phyloP scores from a whole-genome alignment of 1,284 basidiomycete genomes.

The Pseudozyma sp. region DNA sequence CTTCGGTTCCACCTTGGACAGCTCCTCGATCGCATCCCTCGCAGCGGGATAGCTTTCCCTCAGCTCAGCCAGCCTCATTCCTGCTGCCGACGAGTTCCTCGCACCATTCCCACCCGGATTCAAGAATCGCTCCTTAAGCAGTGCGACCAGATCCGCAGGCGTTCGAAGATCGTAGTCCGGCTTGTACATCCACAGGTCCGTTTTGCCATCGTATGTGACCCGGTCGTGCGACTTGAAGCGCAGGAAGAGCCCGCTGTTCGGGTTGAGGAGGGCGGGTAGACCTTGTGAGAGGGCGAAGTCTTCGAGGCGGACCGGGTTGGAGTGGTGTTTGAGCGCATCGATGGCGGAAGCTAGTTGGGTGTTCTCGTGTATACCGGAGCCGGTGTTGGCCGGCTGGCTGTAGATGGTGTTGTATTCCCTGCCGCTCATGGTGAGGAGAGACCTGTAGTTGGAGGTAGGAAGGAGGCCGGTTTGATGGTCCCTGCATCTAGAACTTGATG shows the following conservation, averaged over 20 bases:
- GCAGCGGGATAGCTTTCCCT: constrained; percentile 92
- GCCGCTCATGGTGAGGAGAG: constrained; percentile 20
- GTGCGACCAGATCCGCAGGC: constrained; percentile 81
- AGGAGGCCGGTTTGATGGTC: neutral
- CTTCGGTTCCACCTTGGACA: constrained; percentile 69
- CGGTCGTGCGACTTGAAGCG: constrained; percentile 84
- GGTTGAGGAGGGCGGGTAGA: constrained; percentile 76
- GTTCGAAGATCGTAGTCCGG: constrained; percentile 87
- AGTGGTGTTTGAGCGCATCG: constrained; percentile 78
- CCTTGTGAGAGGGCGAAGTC: constrained; percentile 83
- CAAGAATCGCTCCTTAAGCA: constrained; percentile 72
- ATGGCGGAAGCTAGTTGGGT: constrained; percentile 88
- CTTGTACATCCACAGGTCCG: constrained; percentile 84
- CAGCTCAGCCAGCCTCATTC: constrained; percentile 83
- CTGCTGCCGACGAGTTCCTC: constrained; percentile 67
- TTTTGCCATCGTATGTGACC: constrained; percentile 82
- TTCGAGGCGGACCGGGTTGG: constrained; percentile 83
- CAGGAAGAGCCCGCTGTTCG: constrained; percentile 78
- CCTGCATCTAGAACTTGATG: neutral
- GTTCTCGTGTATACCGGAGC: constrained; percentile 82
- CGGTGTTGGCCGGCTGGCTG: constrained; percentile 85
- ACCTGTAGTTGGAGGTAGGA: neutral
- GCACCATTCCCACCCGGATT: constrained; percentile 46
- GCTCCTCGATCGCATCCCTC: constrained; percentile 60
- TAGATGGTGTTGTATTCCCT: constrained; percentile 72